phyloP scores from a whole-genome alignment of 2,329 filamentous ascomycete genomes.

The Aspergillus neotritici region DNA sequence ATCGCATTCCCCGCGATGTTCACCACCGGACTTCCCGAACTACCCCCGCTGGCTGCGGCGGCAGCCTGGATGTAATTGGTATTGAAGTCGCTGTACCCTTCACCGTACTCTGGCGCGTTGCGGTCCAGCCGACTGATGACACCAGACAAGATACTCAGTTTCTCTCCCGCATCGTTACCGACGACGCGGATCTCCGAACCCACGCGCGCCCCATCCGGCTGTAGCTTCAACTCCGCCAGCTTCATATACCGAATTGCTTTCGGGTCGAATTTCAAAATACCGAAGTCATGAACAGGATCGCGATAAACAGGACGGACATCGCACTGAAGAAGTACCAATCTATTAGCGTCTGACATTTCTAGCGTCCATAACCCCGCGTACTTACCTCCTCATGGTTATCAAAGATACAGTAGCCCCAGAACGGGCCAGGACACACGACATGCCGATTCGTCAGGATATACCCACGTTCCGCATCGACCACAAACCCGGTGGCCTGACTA shows the following conservation, averaged over 20 bases:
- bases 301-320: constrained; percentile 96
- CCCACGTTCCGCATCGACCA: constrained; percentile 89
- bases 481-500: constrained; percentile 94
- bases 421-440: constrained; percentile 90
- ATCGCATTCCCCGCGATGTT: constrained; percentile 90
- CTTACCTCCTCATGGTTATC: constrained; percentile 85
- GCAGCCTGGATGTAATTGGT: constrained; percentile 96
- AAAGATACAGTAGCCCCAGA: constrained; percentile 97
- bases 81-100: constrained; percentile 97
- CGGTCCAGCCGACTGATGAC: constrained; percentile 94
- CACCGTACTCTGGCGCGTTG: constrained; percentile 95
- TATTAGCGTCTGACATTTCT: not conserved
- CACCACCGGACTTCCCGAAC: constrained; percentile 96
- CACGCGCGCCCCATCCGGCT: constrained; percentile 79
- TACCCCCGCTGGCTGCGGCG: constrained; percentile 91
- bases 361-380: not conserved
- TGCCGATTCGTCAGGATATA: constrained; percentile 86
- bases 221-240: constrained; percentile 69
- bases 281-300: constrained; percentile 97
- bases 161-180: constrained; percentile 97
- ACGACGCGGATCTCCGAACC: constrained; percentile 94
- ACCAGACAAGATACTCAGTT: constrained; percentile 93
- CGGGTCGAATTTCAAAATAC: constrained; percentile 92
- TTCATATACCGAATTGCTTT: constrained; percentile 97
- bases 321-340: constrained; percentile 51